Conservation (phyloP, 768 basidiomycete species). For the Auriscalpium vulgare region DNA sequence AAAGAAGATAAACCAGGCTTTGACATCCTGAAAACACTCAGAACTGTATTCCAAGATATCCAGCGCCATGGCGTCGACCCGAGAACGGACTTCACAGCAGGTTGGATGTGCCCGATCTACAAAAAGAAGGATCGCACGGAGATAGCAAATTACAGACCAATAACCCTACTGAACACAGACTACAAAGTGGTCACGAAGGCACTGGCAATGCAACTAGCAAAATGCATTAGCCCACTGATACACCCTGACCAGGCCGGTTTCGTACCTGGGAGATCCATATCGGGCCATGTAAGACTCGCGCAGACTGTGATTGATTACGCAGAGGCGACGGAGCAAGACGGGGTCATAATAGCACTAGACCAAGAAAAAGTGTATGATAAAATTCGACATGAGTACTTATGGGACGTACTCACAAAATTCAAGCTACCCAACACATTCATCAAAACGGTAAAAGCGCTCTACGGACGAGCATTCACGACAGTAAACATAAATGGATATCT, state of each 20-base stretch:
- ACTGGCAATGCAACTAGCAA: neutral
- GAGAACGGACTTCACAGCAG: neutral
- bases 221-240: neutral
- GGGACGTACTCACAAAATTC: neutral
- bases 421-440: too few relatives aligned
- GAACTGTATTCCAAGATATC: neutral
- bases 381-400: constrained; percentile 10
- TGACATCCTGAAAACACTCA: neutral
- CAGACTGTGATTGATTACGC: neutral
- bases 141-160: constrained; percentile 14
- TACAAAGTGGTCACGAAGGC: constrained; percentile 18
- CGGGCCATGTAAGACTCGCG: neutral
- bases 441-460: too few relatives aligned
- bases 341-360: neutral
- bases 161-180: constrained; percentile 16
- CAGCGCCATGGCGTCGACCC: neutral
- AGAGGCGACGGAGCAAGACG: neutral
- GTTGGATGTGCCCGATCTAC: constrained; percentile 16
- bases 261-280: constrained; percentile 1
- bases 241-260: constrained; percentile 4
- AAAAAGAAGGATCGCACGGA: constrained; percentile 11
- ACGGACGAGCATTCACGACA: too few relatives aligned
- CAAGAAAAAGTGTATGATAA: constrained; percentile 13
- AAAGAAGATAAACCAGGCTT: neutral
- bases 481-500: constrained; percentile 1